Percentiles rank a stretch among this genome's conserved stretches.
phyloP scores from a whole-genome alignment of 2,329 filamentous ascomycete species.

The Chrysosphaeria jannelii region DNA sequence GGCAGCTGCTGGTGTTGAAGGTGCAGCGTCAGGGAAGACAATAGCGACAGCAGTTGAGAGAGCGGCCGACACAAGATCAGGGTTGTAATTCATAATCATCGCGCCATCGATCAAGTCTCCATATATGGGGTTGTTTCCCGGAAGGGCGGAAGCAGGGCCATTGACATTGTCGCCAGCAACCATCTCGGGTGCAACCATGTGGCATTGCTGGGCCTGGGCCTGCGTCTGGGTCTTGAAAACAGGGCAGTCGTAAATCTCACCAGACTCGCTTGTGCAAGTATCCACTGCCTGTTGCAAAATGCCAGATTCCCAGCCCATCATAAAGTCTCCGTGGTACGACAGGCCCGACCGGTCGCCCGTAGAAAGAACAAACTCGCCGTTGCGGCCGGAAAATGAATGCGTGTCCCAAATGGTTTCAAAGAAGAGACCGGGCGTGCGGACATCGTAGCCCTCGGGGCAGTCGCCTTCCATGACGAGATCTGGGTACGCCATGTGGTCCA shows the following conservation, averaged over 20 bases:
- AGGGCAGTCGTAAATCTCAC: conserved; percentile 40
- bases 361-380: conserved; percentile 43
- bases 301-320: conserved; percentile 41
- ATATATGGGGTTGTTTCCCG: conserved; percentile 25
- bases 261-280: conserved; percentile 40
- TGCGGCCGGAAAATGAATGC: conserved; percentile 24
- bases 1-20: conserved; percentile 1
- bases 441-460: conserved; percentile 39
- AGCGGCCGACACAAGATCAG: conserved; percentile 2
- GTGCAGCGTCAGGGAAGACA: conserved; percentile 2
- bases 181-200: conserved; percentile 22
- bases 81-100: conserved; percentile 3
- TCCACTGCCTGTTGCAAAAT: conserved; percentile 45
- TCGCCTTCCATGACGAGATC: conserved; percentile 42
- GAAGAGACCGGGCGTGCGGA: conserved; percentile 43
- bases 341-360: conserved; percentile 53
- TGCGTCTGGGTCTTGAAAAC: conserved; percentile 40
- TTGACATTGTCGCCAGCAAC: conserved; percentile 30
- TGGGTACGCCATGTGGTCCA: conserved; percentile 48
- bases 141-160: conserved; percentile 20
- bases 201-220: conserved; percentile 23
- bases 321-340: conserved; percentile 56
- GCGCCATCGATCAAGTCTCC: conserved; percentile 2
- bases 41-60: neutral
- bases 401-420: conserved; percentile 72